Evolutionary conservation across 2,329 filamentous ascomycete genomes (phyloP), one percentile per base, ranked within the genome.

Genomic region (Coniochaeta hoffmannii): DNA sequence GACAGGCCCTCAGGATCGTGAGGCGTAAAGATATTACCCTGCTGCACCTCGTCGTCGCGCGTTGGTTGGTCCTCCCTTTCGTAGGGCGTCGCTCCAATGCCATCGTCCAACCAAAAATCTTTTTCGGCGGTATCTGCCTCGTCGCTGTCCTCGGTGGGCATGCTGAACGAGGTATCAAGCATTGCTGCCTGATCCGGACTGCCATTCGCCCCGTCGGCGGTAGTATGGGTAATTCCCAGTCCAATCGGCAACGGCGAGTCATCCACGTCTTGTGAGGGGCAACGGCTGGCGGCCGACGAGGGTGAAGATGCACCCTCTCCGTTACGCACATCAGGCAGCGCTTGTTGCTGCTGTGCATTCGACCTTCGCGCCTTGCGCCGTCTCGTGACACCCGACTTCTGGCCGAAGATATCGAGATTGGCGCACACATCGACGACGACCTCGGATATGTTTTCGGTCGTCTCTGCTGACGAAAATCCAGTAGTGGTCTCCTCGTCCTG

Each of bases 391-490:
- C 50, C 31, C 3, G 50, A 36, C 14, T 11, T n/a, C 2, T 28
- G 19, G 22, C 32, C 30, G 49, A 71, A 71, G 2, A 71, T 71
- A 56, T 71, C 67, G 1, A 68, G 61, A 31, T 68, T 69, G 4
- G 58, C 61, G 26, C 66, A 65, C 14, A 66, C 64, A 41, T 71
- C 69, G 15, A 71, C 63, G 26, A 66, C 56, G 26, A 62, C 59
- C 15, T 56, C 46, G 6, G 19, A 34, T 24, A 24, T 17, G 35
- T 15, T 12, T 11, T 24, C 50, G 17, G 41, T 22, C 14, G 15
- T 52, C 4, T 57, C 53, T 3, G 14, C 28, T n/a, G 41, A 24
- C 6, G 28, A 32, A 14, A 28, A 53, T 34, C 14, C 46, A 14
- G 44, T 36, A 24, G 46, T 12, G 3, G 38, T 19, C 44, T 54